These are phyloP conservation scores for Gardenia jasminoides DNA, from an alignment of 257 asterid genomes.

Conservation along the genomic window DNA sequence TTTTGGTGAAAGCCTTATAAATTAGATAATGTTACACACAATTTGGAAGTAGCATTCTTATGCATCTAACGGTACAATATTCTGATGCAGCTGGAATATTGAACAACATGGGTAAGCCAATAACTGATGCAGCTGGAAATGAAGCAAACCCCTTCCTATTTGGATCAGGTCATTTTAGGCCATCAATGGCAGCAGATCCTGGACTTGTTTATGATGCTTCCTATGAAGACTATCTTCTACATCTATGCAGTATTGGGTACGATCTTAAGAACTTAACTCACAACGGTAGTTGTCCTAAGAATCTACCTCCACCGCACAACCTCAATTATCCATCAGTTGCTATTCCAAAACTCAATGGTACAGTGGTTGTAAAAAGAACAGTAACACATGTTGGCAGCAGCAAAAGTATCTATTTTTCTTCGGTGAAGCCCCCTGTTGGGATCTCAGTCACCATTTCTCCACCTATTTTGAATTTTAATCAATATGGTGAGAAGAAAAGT, in stretches of 20 bases:
- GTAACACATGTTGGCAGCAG: slow-evolving; percentile 70
- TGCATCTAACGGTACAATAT: background rate
- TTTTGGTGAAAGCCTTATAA: no score
- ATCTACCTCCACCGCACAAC: slow-evolving; percentile 32
- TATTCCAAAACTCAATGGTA: slow-evolving; percentile 50
- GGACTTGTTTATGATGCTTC: slow-evolving; percentile 89
- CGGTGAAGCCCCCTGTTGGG: slow-evolving; percentile 66
- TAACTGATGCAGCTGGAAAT: slow-evolving; percentile 55
- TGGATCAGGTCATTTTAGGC: slow-evolving; percentile 87
- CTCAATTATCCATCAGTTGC: slow-evolving; percentile 82
- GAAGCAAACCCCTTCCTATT: slow-evolving; percentile 84
- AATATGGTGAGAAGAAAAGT: slow-evolving; percentile 47
- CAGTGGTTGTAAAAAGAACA: slow-evolving; percentile 48
- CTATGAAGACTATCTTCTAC: slow-evolving; percentile 66
- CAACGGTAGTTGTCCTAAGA: slow-evolving; percentile 50
- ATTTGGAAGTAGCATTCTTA: background rate
- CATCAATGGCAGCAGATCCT: slow-evolving; percentile 84
- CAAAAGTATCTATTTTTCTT: slow-evolving; percentile 48
- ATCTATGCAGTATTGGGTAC: slow-evolving; percentile 47
- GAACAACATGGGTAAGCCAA: slow-evolving; percentile 48
- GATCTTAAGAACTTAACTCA: slow-evolving; percentile 24
- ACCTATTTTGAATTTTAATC: slow-evolving; percentile 46
- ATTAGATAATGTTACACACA: no score
- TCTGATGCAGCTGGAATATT: slow-evolving; percentile 52
- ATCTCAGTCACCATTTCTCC: slow-evolving; percentile 62